Evolutionary conservation across 164 flowering plant genomes (phyloP).

Genomic region (Vitis labrusca): DNA sequence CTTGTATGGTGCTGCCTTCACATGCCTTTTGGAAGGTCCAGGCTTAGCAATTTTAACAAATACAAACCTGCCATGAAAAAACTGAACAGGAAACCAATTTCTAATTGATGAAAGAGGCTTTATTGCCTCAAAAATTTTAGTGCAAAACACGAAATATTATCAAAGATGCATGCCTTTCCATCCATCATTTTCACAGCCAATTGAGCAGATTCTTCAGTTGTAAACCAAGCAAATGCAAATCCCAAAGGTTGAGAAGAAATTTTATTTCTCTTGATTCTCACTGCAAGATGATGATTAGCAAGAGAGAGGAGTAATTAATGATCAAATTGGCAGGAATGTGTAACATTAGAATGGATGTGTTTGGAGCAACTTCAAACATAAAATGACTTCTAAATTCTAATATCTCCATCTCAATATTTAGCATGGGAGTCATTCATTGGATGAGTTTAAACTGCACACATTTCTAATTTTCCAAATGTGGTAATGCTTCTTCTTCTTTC

Average conservation of each 20-base stretch:
- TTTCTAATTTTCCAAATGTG: no score
- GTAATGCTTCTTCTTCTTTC: no score
- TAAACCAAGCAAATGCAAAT: constrained; percentile 41
- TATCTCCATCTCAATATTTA: no score
- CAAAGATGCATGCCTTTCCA: constrained; percentile 29
- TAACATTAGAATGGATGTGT: no score
- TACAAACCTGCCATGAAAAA: constrained; percentile 41
- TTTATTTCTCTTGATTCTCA: constrained; percentile 27
- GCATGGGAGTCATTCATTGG: no score
- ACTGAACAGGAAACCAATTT: constrained; percentile 21
- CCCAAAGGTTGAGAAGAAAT: constrained; percentile 31
- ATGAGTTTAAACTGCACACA: no score
- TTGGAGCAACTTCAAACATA: no score
- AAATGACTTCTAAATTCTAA: no score
- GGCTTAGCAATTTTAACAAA: constrained; percentile 34
- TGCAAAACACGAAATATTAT: neutral
- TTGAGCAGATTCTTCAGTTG: constrained; percentile 29
- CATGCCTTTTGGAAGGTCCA: constrained; percentile 28
- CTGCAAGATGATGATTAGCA: constrained; percentile 19
- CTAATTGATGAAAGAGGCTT: neutral
- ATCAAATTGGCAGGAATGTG: no score
- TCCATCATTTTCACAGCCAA: constrained; percentile 38
- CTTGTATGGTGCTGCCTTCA: constrained; percentile 22
- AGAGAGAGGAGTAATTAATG: neutral
- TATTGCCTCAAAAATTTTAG: neutral